A percentile compares a stretch with the other conserved stretches of the same genome.
Conservation (phyloP, 345 rosid genomes). For the Psidium friedrichsthalianum region DNA sequence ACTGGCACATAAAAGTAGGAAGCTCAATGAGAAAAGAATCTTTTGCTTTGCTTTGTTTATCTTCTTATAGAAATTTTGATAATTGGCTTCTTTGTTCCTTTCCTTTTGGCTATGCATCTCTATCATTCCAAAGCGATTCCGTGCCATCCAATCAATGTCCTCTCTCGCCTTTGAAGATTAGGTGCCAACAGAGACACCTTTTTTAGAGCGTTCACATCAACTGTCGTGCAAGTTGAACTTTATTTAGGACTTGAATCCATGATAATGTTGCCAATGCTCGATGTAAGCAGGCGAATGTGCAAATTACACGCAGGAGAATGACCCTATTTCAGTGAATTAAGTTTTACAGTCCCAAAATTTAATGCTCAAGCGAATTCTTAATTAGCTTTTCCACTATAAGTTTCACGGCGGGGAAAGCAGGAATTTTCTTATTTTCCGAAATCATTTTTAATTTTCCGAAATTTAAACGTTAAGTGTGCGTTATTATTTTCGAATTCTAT, state of each 20-base stretch:
- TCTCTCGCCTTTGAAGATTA: neutral
- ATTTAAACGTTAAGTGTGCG: neutral
- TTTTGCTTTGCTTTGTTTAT: neutral
- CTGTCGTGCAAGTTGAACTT: neutral
- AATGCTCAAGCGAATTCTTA: neutral
- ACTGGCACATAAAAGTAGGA: accelerated
- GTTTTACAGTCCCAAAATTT: neutral
- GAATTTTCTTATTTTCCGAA: neutral
- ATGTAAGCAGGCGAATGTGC: neutral
- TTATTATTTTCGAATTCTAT: neutral
- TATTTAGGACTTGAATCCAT: neutral
- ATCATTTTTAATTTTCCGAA: neutral
- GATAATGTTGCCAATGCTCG: neutral
- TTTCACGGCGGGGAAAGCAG: neutral
- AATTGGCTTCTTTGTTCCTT: neutral
- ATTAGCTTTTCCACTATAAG: neutral
- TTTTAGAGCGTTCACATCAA: neutral
- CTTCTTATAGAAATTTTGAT: neutral
- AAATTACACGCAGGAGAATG: neutral
- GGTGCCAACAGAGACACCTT: neutral
- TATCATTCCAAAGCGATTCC: neutral
- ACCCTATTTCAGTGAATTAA: neutral
- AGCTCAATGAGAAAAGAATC: neutral
- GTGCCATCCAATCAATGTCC: neutral
- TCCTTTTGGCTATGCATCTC: neutral